These are phyloP conservation scores for Rhizopus stolonifer DNA, from an alignment of 371 early-diverging fungal genomes.

Conservation along the genomic window DNA sequence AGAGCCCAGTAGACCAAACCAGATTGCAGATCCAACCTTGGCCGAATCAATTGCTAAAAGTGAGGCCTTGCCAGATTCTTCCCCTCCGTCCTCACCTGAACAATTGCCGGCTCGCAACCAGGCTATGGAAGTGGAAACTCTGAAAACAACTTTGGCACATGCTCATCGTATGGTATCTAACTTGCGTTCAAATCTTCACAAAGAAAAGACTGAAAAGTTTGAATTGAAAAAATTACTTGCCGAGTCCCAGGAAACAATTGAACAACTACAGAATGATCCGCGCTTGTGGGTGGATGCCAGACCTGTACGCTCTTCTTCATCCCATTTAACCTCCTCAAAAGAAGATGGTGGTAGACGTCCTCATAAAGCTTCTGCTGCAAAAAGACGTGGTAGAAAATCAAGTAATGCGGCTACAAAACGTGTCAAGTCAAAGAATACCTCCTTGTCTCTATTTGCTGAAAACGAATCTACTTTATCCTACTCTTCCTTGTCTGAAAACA, in stretches of 20 bases:
- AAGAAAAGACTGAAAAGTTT: conserved; percentile 60
- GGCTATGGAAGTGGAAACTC: conserved; percentile 46
- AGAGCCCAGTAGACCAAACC: conserved; percentile 8
- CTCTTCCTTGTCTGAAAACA: conserved; percentile 28
- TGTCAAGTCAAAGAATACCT: conserved; percentile 7
- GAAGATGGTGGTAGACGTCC: conserved; percentile 14
- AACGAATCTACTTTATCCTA: conserved; percentile 23
- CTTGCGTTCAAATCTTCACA: conserved; percentile 41
- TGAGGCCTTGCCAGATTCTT: conserved; percentile 11
- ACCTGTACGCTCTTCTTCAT: conserved; percentile 9
- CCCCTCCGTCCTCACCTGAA: conserved; percentile 29
- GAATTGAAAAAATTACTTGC: conserved; percentile 61
- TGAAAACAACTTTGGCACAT: conserved; percentile 45
- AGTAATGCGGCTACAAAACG: neutral
- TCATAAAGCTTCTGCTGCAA: conserved; percentile 10
- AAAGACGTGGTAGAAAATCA: conserved; percentile 11
- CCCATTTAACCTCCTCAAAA: neutral
- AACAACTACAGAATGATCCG: conserved; percentile 59
- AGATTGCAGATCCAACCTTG: conserved; percentile 27
- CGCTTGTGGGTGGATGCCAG: conserved; percentile 43
- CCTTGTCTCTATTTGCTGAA: conserved; percentile 8
- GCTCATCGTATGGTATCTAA: conserved; percentile 51
- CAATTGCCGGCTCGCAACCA: conserved; percentile 28
- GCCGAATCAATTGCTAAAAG: conserved; percentile 14
- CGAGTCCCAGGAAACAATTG: conserved; percentile 63